Conservation (phyloP, 768 basidiomycete genomes). For the Clitopilus passeckerianus region DNA sequence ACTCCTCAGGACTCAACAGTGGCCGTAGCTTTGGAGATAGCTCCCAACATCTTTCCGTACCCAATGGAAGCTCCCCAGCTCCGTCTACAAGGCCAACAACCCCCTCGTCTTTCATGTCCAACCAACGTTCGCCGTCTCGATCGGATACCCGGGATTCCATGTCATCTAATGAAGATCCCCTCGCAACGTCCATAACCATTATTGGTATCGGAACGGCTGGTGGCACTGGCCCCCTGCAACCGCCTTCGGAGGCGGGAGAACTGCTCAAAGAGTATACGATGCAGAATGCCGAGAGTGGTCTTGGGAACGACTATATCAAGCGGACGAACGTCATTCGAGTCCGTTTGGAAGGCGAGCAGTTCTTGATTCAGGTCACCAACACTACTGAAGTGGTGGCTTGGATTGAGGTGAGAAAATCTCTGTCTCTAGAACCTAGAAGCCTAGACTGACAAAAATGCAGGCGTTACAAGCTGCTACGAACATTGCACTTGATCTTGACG, state of each 20-base stretch:
- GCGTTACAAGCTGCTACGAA: constrained; percentile 90
- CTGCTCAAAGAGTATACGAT: constrained; percentile 73
- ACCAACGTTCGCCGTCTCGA: constrained; percentile 1
- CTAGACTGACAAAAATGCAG: constrained; percentile 27
- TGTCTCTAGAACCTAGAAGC: constrained; percentile 4
- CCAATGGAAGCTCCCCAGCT: background rate
- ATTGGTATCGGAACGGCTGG: constrained; percentile 9
- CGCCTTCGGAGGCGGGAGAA: constrained; percentile 43
- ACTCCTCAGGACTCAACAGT: constrained; percentile 11
- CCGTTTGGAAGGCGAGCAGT: constrained; percentile 93
- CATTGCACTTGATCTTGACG: constrained; percentile 88
- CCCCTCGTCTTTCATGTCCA: constrained; percentile 5
- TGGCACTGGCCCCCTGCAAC: constrained; percentile 8
- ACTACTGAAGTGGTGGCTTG: constrained; percentile 85
- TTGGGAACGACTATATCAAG: constrained; percentile 94
- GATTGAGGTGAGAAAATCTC: constrained; percentile 72
- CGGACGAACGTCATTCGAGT: constrained; percentile 91
- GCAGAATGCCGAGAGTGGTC: constrained; percentile 88
- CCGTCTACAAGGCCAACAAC: constrained; percentile 2
- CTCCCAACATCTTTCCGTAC: background rate
- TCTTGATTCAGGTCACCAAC: constrained; percentile 84
- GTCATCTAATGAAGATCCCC: background rate
- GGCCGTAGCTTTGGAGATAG: background rate
- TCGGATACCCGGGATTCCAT: constrained; percentile 1
- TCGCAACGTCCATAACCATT: background rate